These are phyloP conservation scores for Suhomyces maxii DNA, from an alignment of 1,139 yeast species.

Conservation along the genomic window DNA sequence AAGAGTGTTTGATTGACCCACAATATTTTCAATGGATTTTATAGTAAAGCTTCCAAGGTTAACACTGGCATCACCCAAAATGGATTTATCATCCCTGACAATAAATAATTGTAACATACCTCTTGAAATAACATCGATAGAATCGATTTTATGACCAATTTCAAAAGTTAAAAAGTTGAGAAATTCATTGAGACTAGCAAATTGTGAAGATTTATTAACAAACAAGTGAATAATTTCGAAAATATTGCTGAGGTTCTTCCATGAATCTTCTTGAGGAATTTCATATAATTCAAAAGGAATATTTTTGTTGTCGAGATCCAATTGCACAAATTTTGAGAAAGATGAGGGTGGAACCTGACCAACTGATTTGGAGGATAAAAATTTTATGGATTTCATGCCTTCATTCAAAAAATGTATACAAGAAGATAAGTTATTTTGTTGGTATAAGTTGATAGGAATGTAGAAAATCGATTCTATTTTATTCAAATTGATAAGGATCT, in stretches of 20 bases:
- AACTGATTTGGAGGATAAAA: constrained; percentile 9
- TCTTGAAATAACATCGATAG: constrained; percentile 55
- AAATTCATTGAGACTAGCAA: constrained; percentile 35
- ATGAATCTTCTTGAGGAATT: constrained; percentile 24
- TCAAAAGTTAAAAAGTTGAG: constrained; percentile 35
- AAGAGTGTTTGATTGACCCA: constrained; percentile 24
- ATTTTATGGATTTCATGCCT: constrained; percentile 16
- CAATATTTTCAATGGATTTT: constrained; percentile 26
- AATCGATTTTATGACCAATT: constrained; percentile 26
- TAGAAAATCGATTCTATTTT: constrained; percentile 29
- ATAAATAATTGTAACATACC: constrained; percentile 62
- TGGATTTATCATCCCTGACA: constrained; percentile 58
- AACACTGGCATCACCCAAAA: constrained; percentile 34
- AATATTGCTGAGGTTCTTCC: constrained; percentile 35
- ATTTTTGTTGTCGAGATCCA: constrained; percentile 54
- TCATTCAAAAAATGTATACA: constrained; percentile 17
- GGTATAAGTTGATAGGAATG: constrained; percentile 24
- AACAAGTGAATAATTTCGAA: constrained; percentile 32
- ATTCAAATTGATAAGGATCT: constrained; percentile 26
- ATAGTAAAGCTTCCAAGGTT: constrained; percentile 18
- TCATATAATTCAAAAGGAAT: constrained; percentile 51
- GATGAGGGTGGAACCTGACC: constrained; percentile 29
- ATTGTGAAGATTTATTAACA: constrained; percentile 21
- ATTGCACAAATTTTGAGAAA: constrained; percentile 52
- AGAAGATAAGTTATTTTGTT: not conserved